phyloP scores from a whole-genome alignment of 768 basidiomycete species.

The Podaxis sp. region DNA sequence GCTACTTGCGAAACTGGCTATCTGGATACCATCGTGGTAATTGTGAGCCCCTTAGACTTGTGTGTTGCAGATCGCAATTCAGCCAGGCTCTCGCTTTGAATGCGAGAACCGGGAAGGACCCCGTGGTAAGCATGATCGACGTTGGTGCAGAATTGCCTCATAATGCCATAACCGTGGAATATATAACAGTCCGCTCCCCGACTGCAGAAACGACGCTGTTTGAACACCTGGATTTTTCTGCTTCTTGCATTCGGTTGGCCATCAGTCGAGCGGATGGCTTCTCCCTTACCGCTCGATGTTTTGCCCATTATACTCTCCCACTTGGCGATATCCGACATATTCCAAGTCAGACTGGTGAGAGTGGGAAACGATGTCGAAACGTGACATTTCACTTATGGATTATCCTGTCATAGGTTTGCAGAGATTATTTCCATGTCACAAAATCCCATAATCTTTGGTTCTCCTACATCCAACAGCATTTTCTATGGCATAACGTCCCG shows the following conservation, averaged over 20 bases:
- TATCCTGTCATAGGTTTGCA: constrained; percentile 43
- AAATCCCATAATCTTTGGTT: constrained; percentile 53
- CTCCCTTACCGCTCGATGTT: constrained; percentile 48
- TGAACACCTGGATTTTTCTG: neutral
- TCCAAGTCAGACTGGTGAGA: constrained; percentile 48
- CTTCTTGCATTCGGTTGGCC: neutral
- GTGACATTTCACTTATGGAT: neutral
- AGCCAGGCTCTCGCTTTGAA: neutral
- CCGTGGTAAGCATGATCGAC: constrained; percentile 13
- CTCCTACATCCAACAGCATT: constrained; percentile 38
- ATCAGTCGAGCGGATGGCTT: constrained; percentile 12
- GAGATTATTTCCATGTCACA: constrained; percentile 38
- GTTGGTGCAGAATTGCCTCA: neutral
- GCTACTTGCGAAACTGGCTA: neutral
- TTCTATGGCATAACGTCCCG: constrained; percentile 45
- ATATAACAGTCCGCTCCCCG: neutral
- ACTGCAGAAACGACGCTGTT: neutral
- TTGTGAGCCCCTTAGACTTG: neutral
- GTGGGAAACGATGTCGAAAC: neutral
- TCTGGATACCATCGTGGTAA: neutral
- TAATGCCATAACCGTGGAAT: neutral
- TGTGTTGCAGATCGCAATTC: neutral
- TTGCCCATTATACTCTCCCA: constrained; percentile 41
- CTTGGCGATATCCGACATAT: constrained; percentile 41
- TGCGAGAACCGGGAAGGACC: neutral